A percentile compares a stretch with the other conserved stretches of the same genome.
Conservation (phyloP, 192 early-diverging fungal species). For the Coemansia sp. region DNA sequence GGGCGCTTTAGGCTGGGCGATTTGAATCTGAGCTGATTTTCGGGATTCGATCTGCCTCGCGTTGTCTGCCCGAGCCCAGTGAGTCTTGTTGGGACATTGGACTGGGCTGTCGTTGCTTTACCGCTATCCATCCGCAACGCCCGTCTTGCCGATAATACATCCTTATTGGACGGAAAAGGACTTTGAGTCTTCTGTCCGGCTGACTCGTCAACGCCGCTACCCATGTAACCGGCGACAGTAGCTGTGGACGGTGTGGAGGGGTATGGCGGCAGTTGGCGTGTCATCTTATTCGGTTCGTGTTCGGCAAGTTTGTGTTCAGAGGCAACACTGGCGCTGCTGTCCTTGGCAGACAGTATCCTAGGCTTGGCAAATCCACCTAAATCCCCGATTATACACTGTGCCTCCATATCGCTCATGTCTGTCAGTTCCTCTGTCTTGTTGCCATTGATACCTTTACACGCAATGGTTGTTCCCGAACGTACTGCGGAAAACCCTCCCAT, state of each 20-base stretch:
- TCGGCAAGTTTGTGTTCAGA: neutral
- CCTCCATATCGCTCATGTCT: constrained; percentile 39
- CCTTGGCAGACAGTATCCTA: neutral
- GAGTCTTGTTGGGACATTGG: constrained; percentile 12
- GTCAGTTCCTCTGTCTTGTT: constrained; percentile 7
- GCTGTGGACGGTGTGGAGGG: neutral
- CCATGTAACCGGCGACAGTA: neutral
- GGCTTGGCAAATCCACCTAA: constrained; percentile 36
- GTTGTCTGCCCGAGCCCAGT: neutral
- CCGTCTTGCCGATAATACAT: constrained; percentile 42
- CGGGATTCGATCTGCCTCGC: neutral
- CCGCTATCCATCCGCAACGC: constrained; percentile 26
- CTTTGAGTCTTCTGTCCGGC: neutral
- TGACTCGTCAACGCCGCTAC: neutral
- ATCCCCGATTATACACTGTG: constrained; percentile 14
- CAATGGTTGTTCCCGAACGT: neutral
- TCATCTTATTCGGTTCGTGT: neutral
- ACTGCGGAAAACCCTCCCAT: constrained; percentile 20
- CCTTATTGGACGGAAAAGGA: constrained; percentile 38
- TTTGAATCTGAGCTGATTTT: constrained; percentile 31
- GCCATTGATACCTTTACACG: neutral
- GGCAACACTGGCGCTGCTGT: neutral
- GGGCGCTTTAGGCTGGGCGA: constrained; percentile 28
- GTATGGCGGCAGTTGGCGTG: neutral
- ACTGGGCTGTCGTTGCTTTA: constrained; percentile 5